Percentiles rank a stretch among this genome's conserved stretches.
Conservation (phyloP, 106 monocot species). For the Allium fistulosum region DNA sequence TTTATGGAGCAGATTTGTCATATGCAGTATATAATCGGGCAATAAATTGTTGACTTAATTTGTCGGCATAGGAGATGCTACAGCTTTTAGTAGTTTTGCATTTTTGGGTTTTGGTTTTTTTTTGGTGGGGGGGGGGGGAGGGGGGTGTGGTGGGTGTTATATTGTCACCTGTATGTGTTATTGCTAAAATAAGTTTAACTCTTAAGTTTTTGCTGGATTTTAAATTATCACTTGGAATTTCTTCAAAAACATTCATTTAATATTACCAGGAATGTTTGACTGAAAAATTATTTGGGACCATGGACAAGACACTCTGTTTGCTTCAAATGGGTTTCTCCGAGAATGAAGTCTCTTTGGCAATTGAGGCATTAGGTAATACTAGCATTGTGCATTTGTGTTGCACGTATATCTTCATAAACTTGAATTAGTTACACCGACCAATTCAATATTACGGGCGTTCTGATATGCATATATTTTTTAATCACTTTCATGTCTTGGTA, state of each 20-base stretch:
- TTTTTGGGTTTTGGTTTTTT: background rate
- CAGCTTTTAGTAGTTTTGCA: background rate
- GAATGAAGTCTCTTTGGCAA: slow-evolving; percentile 68
- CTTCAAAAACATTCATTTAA: background rate
- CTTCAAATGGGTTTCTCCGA: slow-evolving; percentile 91
- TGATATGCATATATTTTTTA: too few relatives aligned
- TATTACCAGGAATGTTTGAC: slow-evolving; percentile 24
- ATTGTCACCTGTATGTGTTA: background rate
- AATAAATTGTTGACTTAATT: too few relatives aligned
- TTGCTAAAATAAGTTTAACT: background rate
- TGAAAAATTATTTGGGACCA: slow-evolving; percentile 57
- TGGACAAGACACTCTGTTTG: slow-evolving; percentile 55
- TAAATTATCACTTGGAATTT: background rate
- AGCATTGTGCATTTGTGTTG: too few relatives aligned
- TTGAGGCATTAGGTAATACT: slow-evolving; percentile 64
- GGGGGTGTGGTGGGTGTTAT: background rate
- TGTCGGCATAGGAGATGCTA: too few relatives aligned
- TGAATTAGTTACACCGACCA: too few relatives aligned
- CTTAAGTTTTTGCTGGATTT: too few relatives aligned
- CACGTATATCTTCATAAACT: too few relatives aligned
- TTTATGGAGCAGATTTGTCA: too few relatives aligned
- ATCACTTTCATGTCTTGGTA: too few relatives aligned
- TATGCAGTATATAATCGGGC: too few relatives aligned
- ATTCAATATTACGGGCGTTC: too few relatives aligned
- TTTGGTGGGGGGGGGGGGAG: too few relatives aligned